phyloP scores from a whole-genome alignment of 1,284 basidiomycete genomes.

The Heterobasidion parviporum region DNA sequence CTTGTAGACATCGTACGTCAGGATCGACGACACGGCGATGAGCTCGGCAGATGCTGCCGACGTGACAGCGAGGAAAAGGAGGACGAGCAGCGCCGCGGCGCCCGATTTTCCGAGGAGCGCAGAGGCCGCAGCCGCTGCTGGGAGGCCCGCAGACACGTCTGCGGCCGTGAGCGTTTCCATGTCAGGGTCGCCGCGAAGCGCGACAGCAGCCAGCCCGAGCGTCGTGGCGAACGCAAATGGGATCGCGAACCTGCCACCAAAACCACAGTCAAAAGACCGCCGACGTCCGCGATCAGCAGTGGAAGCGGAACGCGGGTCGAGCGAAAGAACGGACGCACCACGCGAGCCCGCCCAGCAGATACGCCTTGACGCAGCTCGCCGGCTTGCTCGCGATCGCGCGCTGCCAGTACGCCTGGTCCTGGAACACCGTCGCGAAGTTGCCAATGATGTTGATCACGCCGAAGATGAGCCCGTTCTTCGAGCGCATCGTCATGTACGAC shows the following conservation, averaged over 20 bases:
- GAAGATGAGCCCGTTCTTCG: conserved; percentile 78
- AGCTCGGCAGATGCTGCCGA: conserved; percentile 85
- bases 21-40: conserved; percentile 75
- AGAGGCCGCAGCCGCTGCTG: conserved; percentile 74
- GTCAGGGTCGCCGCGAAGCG: conserved; percentile 63
- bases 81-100: conserved; percentile 60
- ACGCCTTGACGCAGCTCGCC: conserved; percentile 80
- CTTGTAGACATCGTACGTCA: conserved; percentile 76
- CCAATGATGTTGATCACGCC: conserved; percentile 83
- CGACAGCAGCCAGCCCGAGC: conserved; percentile 77
- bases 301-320: no score
- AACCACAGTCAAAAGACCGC: not conserved
- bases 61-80: conserved; percentile 80
- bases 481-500: conserved; percentile 72
- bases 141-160: conserved; percentile 78
- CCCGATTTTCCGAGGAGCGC: conserved; percentile 74
- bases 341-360: conserved; percentile 81
- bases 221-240: conserved; percentile 78
- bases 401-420: conserved; percentile 71
- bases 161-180: conserved; percentile 50
- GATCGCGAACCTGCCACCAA: conserved; percentile 57
- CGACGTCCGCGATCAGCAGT: not conserved
- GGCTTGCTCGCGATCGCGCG: conserved; percentile 83
- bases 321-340: conserved; percentile 39
- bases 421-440: conserved; percentile 78